Conservation (phyloP, 164 flowering plant genomes). For the Chimonanthus praecox region DNA sequence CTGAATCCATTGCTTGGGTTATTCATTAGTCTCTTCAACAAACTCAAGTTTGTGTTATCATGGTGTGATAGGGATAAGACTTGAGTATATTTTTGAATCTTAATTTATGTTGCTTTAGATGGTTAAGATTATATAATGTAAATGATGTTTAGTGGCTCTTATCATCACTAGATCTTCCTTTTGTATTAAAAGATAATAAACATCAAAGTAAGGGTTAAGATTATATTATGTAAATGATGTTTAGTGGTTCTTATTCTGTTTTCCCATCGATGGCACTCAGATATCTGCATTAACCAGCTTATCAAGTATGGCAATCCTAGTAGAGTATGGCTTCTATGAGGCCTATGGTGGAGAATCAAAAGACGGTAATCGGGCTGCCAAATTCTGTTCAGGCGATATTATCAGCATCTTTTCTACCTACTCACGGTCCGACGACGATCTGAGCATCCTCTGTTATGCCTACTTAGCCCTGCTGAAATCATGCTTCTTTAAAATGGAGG, state of each 20-base stretch:
- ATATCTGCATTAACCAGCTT: conserved; percentile 27
- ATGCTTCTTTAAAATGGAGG: conserved; percentile 38
- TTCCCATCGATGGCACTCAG: conserved; percentile 14
- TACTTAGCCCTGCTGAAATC: conserved; percentile 40
- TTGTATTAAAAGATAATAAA: too few species aligned
- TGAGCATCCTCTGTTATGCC: conserved; percentile 30
- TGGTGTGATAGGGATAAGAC: too few species aligned
- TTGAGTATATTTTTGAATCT: too few species aligned
- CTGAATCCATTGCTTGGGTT: too few species aligned
- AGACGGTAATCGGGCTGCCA: conserved; percentile 36
- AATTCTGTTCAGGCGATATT: conserved; percentile 40
- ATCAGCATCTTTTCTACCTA: conserved; percentile 24
- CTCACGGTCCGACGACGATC: conserved; percentile 10
- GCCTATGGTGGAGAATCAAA: conserved; percentile 55
- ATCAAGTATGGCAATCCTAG: conserved; percentile 40
- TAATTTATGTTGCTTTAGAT: too few species aligned
- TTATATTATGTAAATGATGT: too few species aligned
- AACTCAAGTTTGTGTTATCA: too few species aligned
- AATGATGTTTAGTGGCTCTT: too few species aligned
- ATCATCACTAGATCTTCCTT: too few species aligned
- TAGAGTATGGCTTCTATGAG: conserved; percentile 39
- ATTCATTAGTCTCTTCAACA: too few species aligned
- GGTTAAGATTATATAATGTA: too few species aligned
- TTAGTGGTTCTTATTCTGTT: not conserved
- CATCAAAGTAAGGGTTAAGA: too few species aligned